Percentiles rank a stretch among this genome's conserved stretches.
Conservation (phyloP, 371 early-diverging fungal genomes). For the Cokeromyces recurvatus region DNA sequence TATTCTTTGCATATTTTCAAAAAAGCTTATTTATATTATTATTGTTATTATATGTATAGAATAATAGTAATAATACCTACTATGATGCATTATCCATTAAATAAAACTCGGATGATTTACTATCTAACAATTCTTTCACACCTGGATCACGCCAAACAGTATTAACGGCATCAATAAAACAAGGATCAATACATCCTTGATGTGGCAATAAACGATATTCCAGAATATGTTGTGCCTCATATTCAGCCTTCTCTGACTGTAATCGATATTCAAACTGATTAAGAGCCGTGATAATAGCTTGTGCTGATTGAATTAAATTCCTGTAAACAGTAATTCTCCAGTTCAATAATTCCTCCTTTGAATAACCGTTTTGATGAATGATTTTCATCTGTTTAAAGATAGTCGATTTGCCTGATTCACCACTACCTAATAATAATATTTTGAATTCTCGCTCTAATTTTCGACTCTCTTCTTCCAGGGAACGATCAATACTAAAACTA, state of each 20-base stretch:
- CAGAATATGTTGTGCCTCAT: slow-evolving; percentile 17
- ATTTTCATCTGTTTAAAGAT: slow-evolving; percentile 94
- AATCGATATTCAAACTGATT: slow-evolving; percentile 52
- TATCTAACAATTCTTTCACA: slow-evolving; percentile 48
- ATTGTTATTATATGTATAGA: too few species aligned
- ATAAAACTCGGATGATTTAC: slow-evolving; percentile 66
- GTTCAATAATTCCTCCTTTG: slow-evolving; percentile 67
- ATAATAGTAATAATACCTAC: slow-evolving; percentile 47
- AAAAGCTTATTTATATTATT: slow-evolving; percentile 49
- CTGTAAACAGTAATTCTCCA: slow-evolving; percentile 75
- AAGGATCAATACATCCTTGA: too few species aligned
- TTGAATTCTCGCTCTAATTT: slow-evolving; percentile 62
- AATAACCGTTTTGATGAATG: slow-evolving; percentile 86
- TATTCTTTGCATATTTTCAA: slow-evolving; percentile 54
- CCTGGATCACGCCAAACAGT: slow-evolving; percentile 66
- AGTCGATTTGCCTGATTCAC: slow-evolving; percentile 91
- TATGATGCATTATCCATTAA: slow-evolving; percentile 82
- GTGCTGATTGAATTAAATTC: slow-evolving; percentile 77
- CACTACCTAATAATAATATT: slow-evolving; percentile 75
- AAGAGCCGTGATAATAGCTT: slow-evolving; percentile 59
- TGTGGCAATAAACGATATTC: background rate
- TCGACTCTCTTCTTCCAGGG: slow-evolving; percentile 48
- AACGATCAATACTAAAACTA: slow-evolving; percentile 53
- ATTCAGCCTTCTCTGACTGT: slow-evolving; percentile 32
- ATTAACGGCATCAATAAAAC: slow-evolving; percentile 53